Percentiles rank a stretch among this genome's conserved stretches.
These are phyloP conservation scores for Spiraea crenata DNA, from an alignment of 331 rosid genomes.

Conservation along the genomic window DNA sequence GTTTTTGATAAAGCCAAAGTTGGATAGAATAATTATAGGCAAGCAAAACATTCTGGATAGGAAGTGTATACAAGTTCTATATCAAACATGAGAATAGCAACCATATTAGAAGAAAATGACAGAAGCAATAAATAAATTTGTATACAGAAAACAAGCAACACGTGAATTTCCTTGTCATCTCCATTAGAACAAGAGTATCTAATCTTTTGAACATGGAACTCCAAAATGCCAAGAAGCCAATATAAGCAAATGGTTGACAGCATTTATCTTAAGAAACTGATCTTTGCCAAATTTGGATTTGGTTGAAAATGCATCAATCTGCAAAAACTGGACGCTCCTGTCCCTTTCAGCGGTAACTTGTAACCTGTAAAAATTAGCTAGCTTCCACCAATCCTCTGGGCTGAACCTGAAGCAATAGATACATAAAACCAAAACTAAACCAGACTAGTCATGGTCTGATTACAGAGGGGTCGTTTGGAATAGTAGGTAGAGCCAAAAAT, in stretches of 20 bases:
- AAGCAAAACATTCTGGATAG: too few relatives aligned
- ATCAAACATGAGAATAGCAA: too few relatives aligned
- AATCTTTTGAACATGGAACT: background rate
- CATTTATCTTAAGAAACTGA: background rate
- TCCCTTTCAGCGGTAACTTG: background rate
- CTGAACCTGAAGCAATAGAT: background rate
- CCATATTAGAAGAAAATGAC: too few relatives aligned
- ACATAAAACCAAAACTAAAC: background rate
- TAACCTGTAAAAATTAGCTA: background rate
- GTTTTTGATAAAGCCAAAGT: too few relatives aligned
- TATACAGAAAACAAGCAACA: too few relatives aligned
- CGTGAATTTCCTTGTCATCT: too few relatives aligned
- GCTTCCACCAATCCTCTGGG: background rate
- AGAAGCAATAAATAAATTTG: too few relatives aligned
- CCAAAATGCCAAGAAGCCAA: background rate
- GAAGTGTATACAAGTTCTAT: too few relatives aligned
- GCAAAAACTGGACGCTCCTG: background rate
- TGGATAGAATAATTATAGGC: too few relatives aligned
- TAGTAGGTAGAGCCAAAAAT: conserved; percentile 6
- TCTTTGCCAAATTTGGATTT: background rate
- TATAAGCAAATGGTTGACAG: too few relatives aligned
- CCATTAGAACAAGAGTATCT: background rate
- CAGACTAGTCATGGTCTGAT: background rate
- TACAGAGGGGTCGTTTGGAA: background rate
- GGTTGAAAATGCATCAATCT: too few relatives aligned